Conservation (phyloP, 176 grass and related monocot genomes). For the Oryza meridionalis region DNA sequence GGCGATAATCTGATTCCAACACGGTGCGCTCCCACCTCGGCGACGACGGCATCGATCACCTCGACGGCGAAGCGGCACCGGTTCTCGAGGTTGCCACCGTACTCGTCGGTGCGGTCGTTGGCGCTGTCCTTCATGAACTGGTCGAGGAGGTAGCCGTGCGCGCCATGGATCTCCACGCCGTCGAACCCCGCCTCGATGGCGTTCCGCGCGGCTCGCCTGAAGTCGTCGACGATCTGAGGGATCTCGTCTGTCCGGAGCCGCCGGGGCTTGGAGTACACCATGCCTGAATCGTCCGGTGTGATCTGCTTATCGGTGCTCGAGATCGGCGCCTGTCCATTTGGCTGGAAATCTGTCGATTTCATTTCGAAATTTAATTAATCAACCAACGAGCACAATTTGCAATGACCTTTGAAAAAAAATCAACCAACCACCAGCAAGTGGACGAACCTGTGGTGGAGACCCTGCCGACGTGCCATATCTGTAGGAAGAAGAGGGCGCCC, state of each 20-base stretch:
- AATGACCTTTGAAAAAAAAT: background rate
- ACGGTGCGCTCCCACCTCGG: constrained; percentile 25
- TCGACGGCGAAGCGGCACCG: constrained; percentile 42
- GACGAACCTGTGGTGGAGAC: constrained; percentile 44
- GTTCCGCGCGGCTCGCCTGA: constrained; percentile 25
- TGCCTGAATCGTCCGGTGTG: background rate
- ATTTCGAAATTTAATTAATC: background rate
- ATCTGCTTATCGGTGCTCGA: constrained; percentile 41
- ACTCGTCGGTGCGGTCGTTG: constrained; percentile 38
- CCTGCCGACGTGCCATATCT: constrained; percentile 50
- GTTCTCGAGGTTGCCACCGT: constrained; percentile 43
- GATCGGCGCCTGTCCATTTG: background rate
- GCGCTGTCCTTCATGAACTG: constrained; percentile 55
- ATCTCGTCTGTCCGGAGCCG: background rate
- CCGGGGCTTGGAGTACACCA: constrained; percentile 39
- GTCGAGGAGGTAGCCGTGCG: constrained; percentile 37
- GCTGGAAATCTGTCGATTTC: constrained; percentile 24
- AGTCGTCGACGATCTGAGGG: constrained; percentile 32
- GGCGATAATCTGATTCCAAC: constrained; percentile 40
- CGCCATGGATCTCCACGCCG: constrained; percentile 48
- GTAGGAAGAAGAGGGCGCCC: constrained; percentile 49
- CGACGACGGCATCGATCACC: constrained; percentile 29
- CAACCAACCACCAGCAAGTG: no score
- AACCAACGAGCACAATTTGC: background rate
- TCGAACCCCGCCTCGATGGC: constrained; percentile 39